A percentile compares a stretch with the other conserved stretches of the same genome.
These are phyloP conservation scores for Aspergillus sclerotioniger DNA, from an alignment of 495 filamentous ascomycete species.

Conservation along the genomic window DNA sequence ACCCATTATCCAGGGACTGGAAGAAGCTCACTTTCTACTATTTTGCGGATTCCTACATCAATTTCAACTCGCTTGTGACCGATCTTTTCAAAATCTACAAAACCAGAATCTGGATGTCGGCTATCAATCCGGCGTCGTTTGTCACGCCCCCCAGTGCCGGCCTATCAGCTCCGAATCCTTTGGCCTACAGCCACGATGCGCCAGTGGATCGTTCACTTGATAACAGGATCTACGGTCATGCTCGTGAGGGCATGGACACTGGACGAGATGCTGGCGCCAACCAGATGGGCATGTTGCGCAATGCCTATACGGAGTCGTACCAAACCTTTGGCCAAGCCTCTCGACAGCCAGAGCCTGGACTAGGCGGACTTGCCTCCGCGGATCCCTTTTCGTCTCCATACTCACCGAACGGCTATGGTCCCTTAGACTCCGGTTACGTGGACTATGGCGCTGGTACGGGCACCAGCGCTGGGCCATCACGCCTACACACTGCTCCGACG, in stretches of 20 bases:
- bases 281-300: constrained; percentile 35
- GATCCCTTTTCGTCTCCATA: constrained; percentile 43
- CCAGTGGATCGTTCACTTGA: constrained; percentile 36
- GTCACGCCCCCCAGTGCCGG: constrained; percentile 72
- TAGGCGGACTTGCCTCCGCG: constrained; percentile 23
- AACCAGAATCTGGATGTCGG: constrained; percentile 98
- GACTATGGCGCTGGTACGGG: constrained; percentile 31
- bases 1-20: constrained; percentile 70
- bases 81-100: constrained; percentile 99
- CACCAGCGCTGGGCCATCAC: constrained; percentile 27
- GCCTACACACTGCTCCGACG: constrained; percentile 36
- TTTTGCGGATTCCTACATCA: constrained; percentile 96
- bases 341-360: constrained; percentile 29
- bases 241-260: constrained; percentile 30
- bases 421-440: constrained; percentile 34
- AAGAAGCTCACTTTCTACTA: constrained; percentile 99
- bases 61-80: constrained; percentile 95
- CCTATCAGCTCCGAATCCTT: constrained; percentile 49
- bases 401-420: constrained; percentile 28
- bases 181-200: constrained; percentile 36
- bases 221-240: constrained; percentile 25
- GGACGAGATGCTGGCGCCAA: constrained; percentile 32
- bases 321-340: constrained; percentile 33
- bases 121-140: constrained; percentile 96
- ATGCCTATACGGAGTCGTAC: constrained; percentile 37